Base-by-base conservation (phyloP, 2,329 filamentous ascomycete genomes). In the Phialocephala sp. region DNA sequence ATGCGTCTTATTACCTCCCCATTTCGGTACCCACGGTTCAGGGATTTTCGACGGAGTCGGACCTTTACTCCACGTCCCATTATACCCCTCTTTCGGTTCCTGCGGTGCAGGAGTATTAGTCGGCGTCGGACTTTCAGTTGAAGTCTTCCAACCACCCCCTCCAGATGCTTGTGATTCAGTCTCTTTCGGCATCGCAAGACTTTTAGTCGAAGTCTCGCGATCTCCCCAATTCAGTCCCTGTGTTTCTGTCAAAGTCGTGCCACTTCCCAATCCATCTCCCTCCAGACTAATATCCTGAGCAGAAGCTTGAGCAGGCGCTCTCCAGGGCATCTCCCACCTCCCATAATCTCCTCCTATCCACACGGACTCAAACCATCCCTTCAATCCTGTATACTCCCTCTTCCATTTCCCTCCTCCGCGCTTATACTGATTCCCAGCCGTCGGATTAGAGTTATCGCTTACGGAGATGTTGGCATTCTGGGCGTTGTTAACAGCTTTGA, bases 401-500 rank as follows among this genome's bases (percentile, higher is more conserved):
- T 50, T 24, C 45, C 8, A 8, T 12, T 50, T 14, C n/a, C 22
- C 45, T 8, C n/a, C 2, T 50, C 45, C 37, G n/a, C 41, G 32
- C 45, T 43, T 64, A 41, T 55, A 60, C 55, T 60, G 59, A 24
- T 56, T 39, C 4, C 62, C 62, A n/a, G 41, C n/a, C 1, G 45
- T 45, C n/a, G 56, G 56, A 2, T 32, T 59, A 1, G 62, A 55
- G 15, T 59, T 32, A 35, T 64, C 62, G 8, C 57, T 58, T 47
- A 60, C 54, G 4, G 62, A 50, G 8, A 64, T 57, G 12, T 64
- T 47, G 4, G 58, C 37, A 15, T 56, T 57, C 14, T 64, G 58
- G 14, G 50, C 58, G 20, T 60, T 60, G n/a, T 57, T 64, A 4
- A 60, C 41, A 2, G 60, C 58, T 20, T 64, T 47, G 27, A 64